Evolutionary conservation across 305 asterid genomes (phyloP), one percentile per base, ranked within the genome.

Genomic region (Fraxinus latifolia): DNA sequence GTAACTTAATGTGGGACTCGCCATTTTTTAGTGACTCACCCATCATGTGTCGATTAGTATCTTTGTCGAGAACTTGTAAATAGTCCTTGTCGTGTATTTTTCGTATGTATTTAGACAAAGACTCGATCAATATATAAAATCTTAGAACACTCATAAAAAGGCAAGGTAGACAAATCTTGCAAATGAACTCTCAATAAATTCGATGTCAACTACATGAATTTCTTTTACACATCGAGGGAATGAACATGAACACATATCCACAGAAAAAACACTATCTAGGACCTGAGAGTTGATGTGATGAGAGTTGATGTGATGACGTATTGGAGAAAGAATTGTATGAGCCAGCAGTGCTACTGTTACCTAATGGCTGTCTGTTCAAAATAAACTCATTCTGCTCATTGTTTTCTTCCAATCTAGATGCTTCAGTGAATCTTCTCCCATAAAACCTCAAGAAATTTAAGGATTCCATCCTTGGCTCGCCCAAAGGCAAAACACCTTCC

Each of bases 211-310:
- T 17, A n/a, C 60, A 15, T 50, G 60, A 50, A 50, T 50, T 15
- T 50, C 21, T 4, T 50, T 50, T 50, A 55, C 62, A 0, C 62
- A 50, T 5, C 62, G 23, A 50, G 3, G 12, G 44, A 37, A 37
- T 37, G 44, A 7, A 37, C 12, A 47, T 14, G 19, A 3, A 47
- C 60, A 47, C 60, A 34, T 34, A 14, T 14, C 6, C 58, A 14
- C 60, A 47, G 2, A 37, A 8, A 37, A 39, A 32, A 71, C 76
- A 80, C 82, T 90, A 94, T 86, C 94, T 87, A 34, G 97, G 95
- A 67, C 98, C 97, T 1, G 98, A 93, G 71, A 94, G 88, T 60
- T 93, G 87, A 25, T 90, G 92, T n/a, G 97, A 91, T 0, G 98
- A 93, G 71, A 94, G 88, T 58, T 93, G 87, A 25, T 90, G 92